Base-by-base conservation (phyloP, 2,329 filamentous ascomycete genomes). In the Cryphonectria japonica region DNA sequence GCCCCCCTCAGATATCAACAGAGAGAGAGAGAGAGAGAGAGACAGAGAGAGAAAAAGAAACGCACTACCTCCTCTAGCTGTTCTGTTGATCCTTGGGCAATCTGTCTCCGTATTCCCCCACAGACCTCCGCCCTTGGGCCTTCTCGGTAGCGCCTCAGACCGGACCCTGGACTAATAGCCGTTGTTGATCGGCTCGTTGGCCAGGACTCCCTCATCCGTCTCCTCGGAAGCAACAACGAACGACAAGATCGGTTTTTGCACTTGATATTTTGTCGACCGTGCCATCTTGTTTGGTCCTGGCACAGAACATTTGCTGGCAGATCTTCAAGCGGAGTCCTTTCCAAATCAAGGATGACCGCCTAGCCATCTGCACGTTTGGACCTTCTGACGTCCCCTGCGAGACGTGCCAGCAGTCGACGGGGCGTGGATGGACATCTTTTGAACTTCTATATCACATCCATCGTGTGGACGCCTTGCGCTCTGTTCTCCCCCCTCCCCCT, bases 141-240 rank as follows among this genome's bases (percentile, higher is more conserved):
- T 70, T 66, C 68, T 70, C 52, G 62, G 68, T 41, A 61, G 68
- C 68, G 71, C 65, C 65, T 67, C 41, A 46, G 54, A 37, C 54
- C 66, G 60, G 68, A 61, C 59, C 68, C 54, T 63, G 57, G 41
- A n/a, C 70, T 70, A 72, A 68, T 64, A 64, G 46, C 66, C 59
- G 46, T 54, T 61, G 29, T 39, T 61, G 29, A 32, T 34, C 43
- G n/a, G 57, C 59, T 61, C 34, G 46, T 46, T 60, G 39, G 29
- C 46, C 52, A 46, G 68, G 64, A 65, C 34, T 50, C 59, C 41
- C 54, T 16, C 64, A 57, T 46, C 64, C 67, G 68, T 19, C 46
- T 61, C 68, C 67, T 46, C 46, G 68, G 54, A 14, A 59, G n/a
- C 26, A 41, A 54, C 14, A 39, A 60, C n/a, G 46, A 64, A 64